phyloP scores from a whole-genome alignment of 2,329 filamentous ascomycete species.

The Sclerotinia subarctica region DNA sequence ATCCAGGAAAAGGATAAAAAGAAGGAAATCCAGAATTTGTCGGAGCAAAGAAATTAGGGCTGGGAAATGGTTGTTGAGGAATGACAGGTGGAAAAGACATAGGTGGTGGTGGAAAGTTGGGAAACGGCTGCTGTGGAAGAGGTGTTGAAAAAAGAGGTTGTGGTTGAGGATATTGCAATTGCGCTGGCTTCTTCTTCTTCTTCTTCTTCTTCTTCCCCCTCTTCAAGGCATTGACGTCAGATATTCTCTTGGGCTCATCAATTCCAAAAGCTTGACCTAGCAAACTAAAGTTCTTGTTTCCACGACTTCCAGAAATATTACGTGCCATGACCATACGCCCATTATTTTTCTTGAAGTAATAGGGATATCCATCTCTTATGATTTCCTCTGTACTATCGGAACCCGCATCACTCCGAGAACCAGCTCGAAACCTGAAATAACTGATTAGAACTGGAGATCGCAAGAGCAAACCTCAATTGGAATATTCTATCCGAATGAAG shows the following conservation, averaged over 20 bases:
- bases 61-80: slow-evolving; percentile 6
- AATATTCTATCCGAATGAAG: neutral
- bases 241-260: neutral
- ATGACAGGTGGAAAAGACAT: slow-evolving; percentile 10
- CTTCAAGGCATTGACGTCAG: neutral
- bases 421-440: neutral
- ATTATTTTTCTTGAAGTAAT: slow-evolving; percentile 1
- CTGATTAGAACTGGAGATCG: neutral
- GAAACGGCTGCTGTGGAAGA: slow-evolving; percentile 23
- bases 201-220: neutral
- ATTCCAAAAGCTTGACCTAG: slow-evolving; percentile 14
- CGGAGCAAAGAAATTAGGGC: neutral
- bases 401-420: neutral
- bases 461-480: neutral
- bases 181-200: neutral
- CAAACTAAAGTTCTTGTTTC: slow-evolving; percentile 2
- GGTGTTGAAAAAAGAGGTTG: slow-evolving; percentile 20
- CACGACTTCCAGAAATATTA: neutral
- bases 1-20: neutral
- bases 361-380: slow-evolving; percentile 8
- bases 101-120: neutral
- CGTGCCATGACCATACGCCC: neutral
- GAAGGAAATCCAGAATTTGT: slow-evolving; percentile 9
- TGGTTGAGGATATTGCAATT: slow-evolving; percentile 22
- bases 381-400: slow-evolving; percentile 10